A percentile compares a stretch with the other conserved stretches of the same genome.
phyloP scores from a whole-genome alignment of 805 yeast species.

The Jamesozyma lodderae region DNA sequence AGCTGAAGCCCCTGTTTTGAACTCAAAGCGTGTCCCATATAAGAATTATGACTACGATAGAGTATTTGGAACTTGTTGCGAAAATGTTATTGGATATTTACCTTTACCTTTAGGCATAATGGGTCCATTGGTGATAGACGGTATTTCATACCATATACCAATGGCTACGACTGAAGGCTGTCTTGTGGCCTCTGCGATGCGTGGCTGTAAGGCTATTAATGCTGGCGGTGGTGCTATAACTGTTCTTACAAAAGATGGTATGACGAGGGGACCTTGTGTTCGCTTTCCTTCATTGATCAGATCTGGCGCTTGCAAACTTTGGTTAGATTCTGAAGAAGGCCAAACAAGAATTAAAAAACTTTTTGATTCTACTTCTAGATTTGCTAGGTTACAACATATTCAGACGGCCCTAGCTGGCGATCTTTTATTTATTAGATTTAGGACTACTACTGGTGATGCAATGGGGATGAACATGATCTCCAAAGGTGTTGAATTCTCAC shows the following conservation, averaged over 20 bases:
- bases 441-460: constrained; percentile 99
- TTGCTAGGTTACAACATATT: constrained; percentile 86
- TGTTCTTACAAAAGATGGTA: constrained; percentile 90
- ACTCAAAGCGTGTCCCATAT: constrained; percentile 67
- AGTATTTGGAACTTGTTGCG: constrained; percentile 98
- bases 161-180: constrained; percentile 99
- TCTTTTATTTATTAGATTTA: constrained; percentile 77
- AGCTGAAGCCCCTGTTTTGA: constrained; percentile 75
- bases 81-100: constrained; percentile 92
- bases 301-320: constrained; percentile 89
- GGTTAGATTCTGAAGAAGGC: constrained; percentile 96
- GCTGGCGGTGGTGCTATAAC: constrained; percentile 95
- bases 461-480: constrained; percentile 99
- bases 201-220: constrained; percentile 97
- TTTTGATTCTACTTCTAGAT: constrained; percentile 92
- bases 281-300: constrained; percentile 71
- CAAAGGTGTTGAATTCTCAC: constrained; percentile 87
- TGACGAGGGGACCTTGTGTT: constrained; percentile 99
- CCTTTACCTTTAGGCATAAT: constrained; percentile 98
- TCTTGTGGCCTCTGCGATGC: constrained; percentile 94
- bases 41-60: constrained; percentile 83
- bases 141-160: constrained; percentile 81
- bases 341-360: constrained; percentile 73
- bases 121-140: constrained; percentile 91
- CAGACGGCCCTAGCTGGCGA: constrained; percentile 95